A percentile compares a stretch with the other conserved stretches of the same genome.
Conservation (phyloP, 2,329 filamentous ascomycete species). For the Elsinoe necatrix region DNA sequence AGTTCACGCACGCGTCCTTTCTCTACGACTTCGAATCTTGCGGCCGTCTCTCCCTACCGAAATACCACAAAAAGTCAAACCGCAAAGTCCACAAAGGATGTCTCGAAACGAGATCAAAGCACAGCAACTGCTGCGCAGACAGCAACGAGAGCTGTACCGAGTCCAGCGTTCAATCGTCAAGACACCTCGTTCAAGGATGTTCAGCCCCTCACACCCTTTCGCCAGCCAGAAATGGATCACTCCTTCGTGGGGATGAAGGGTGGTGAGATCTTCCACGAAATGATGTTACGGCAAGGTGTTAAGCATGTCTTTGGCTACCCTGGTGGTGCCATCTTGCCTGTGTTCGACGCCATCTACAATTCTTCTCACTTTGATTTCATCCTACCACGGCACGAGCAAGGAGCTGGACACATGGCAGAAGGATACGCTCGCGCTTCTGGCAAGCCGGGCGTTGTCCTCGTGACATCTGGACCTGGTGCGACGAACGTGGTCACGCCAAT, state of each 20-base stretch:
- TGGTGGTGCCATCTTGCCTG: slow-evolving; percentile 90
- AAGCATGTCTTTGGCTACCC: slow-evolving; percentile 87
- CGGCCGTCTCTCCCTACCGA: slow-evolving; percentile 39
- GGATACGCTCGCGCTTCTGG: slow-evolving; percentile 91
- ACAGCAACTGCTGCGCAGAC: slow-evolving; percentile 35
- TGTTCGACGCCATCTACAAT: slow-evolving; percentile 98
- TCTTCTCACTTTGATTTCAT: slow-evolving; percentile 95
- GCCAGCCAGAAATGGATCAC: slow-evolving; percentile 44
- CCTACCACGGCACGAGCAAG: slow-evolving; percentile 92
- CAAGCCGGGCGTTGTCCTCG: slow-evolving; percentile 88
- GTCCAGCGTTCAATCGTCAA: slow-evolving; percentile 44
- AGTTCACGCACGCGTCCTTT: slow-evolving; percentile 36
- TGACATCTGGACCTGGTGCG: slow-evolving; percentile 91
- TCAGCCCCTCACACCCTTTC: slow-evolving; percentile 40
- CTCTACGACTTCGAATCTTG: slow-evolving; percentile 33
- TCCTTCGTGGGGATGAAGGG: slow-evolving; percentile 87
- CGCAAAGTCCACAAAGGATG: slow-evolving; percentile 16
- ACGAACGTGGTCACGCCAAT: slow-evolving; percentile 96
- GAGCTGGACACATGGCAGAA: slow-evolving; percentile 96
- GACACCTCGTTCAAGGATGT: slow-evolving; percentile 34
- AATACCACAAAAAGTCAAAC: slow-evolving; percentile 19
- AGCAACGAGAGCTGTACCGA: slow-evolving; percentile 32
- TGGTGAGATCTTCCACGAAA: slow-evolving; percentile 96
- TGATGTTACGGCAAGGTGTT: slow-evolving; percentile 89
- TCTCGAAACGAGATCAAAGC: slow-evolving; percentile 36